phyloP scores from a whole-genome alignment of 306 rosid species.

The Sesbania bispinosa region DNA sequence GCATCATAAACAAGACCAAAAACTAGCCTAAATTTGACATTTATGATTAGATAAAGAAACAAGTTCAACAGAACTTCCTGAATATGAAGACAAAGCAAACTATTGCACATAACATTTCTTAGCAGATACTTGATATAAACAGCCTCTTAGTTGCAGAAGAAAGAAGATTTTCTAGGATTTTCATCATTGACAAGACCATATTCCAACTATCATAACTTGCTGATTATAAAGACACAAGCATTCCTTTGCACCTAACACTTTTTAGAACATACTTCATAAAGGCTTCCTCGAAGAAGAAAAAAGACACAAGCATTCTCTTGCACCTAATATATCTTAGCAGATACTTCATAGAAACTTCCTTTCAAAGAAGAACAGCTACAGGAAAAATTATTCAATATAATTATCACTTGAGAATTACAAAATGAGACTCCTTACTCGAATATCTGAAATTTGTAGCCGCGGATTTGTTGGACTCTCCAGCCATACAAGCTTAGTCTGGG shows the following conservation, averaged over 20 bases:
- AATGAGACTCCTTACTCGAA: slow-evolving; percentile 56
- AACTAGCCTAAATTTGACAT: not conserved
- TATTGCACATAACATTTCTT: not conserved
- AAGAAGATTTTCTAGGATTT: not conserved
- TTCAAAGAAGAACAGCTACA: not conserved
- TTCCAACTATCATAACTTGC: not conserved
- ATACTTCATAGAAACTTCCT: not conserved
- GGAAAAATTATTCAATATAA: slow-evolving; percentile 12
- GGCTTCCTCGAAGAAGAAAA: not conserved
- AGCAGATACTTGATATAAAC: not conserved
- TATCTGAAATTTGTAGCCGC: slow-evolving; percentile 69
- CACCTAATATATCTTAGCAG: not conserved
- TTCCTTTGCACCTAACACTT: not conserved
- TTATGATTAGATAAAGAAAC: not conserved
- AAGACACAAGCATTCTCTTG: slow-evolving; percentile 2
- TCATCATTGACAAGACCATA: not conserved
- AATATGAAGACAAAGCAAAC: not conserved
- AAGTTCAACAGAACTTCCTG: not conserved
- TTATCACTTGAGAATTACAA: slow-evolving; percentile 18
- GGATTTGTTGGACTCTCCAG: slow-evolving; percentile 96
- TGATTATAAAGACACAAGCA: too few species aligned
- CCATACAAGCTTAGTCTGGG: slow-evolving; percentile 89
- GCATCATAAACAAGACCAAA: not conserved
- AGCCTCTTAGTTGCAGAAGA: not conserved
- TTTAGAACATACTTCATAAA: too few species aligned